Evolutionary conservation across 2,329 filamentous ascomycete genomes (phyloP).

Genomic region (Microcyclosporella mali): DNA sequence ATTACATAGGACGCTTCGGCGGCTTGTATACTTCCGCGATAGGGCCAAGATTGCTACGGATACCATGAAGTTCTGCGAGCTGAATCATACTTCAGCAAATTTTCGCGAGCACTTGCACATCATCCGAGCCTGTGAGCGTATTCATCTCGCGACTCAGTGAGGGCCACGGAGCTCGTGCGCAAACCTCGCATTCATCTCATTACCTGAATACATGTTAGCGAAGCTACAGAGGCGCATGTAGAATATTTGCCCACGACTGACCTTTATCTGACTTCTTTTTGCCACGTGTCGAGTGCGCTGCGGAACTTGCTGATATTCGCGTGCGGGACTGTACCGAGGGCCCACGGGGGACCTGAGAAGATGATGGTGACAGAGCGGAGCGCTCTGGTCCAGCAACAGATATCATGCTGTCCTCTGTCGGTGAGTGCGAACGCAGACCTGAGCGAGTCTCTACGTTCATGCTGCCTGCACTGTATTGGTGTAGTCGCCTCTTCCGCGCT

Average conservation of each 20-base stretch:
- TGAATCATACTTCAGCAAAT: too few relatives aligned
- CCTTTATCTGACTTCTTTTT: slow-evolving; percentile 18
- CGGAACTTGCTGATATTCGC: slow-evolving; percentile 13
- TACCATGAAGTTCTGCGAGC: too few relatives aligned
- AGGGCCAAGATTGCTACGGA: too few relatives aligned
- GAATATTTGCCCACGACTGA: slow-evolving; percentile 5
- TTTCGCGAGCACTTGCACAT: too few relatives aligned
- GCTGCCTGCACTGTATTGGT: too few relatives aligned
- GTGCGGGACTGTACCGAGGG: slow-evolving; percentile 4
- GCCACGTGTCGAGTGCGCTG: slow-evolving; percentile 7
- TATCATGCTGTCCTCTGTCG: too few relatives aligned
- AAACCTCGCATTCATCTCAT: slow-evolving; percentile 22
- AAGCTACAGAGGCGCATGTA: neutral
- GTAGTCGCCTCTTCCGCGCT: slow-evolving; percentile 18
- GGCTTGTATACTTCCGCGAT: too few relatives aligned
- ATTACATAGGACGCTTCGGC: too few relatives aligned
- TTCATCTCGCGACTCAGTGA: too few relatives aligned
- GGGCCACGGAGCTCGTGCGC: slow-evolving; percentile 18
- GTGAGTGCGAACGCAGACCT: too few relatives aligned
- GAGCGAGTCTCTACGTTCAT: neutral
- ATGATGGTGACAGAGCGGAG: neutral
- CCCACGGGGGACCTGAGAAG: neutral
- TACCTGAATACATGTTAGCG: slow-evolving; percentile 3
- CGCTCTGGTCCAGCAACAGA: too few relatives aligned
- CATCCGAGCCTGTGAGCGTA: too few relatives aligned